These are phyloP conservation scores for Aspergillus sojae DNA, from an alignment of 2,329 filamentous ascomycete species.

Conservation along the genomic window DNA sequence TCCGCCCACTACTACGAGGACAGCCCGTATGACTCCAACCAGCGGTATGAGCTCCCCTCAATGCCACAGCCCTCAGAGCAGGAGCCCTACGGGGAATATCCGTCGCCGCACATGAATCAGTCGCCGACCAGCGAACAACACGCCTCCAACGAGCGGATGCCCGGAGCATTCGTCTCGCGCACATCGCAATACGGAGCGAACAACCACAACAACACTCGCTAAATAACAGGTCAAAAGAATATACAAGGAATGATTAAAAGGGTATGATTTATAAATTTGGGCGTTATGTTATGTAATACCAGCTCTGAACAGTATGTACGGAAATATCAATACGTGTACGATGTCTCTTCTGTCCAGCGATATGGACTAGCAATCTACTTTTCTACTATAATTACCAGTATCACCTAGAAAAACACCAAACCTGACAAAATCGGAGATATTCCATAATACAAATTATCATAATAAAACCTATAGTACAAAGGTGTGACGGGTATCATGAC, in stretches of 20 bases:
- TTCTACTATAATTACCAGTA: too few species aligned
- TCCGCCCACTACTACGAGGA: constrained; percentile 16
- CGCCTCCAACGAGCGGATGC: constrained; percentile 7
- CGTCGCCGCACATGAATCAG: constrained; percentile 6
- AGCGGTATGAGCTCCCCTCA: constrained; percentile 20
- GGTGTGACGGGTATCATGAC: background rate
- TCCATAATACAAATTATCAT: background rate
- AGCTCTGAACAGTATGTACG: background rate
- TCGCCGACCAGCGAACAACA: constrained; percentile 1
- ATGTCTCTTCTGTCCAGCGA: background rate
- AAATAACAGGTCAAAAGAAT: background rate
- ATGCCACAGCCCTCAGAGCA: constrained; percentile 12
- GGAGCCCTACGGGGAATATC: background rate
- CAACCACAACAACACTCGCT: background rate
- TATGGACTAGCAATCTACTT: background rate
- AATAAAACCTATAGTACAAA: background rate
- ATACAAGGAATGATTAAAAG: background rate
- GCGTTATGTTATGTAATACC: constrained; percentile 1
- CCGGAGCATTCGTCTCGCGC: constrained; percentile 9
- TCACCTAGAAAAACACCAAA: too few species aligned
- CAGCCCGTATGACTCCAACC: constrained; percentile 14
- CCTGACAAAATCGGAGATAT: background rate
- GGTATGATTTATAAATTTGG: background rate
- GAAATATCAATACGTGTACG: constrained; percentile 4
- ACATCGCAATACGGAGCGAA: background rate